Evolutionary conservation across 1,284 basidiomycete genomes (phyloP).

Genomic region (Phlebopus sp.): DNA sequence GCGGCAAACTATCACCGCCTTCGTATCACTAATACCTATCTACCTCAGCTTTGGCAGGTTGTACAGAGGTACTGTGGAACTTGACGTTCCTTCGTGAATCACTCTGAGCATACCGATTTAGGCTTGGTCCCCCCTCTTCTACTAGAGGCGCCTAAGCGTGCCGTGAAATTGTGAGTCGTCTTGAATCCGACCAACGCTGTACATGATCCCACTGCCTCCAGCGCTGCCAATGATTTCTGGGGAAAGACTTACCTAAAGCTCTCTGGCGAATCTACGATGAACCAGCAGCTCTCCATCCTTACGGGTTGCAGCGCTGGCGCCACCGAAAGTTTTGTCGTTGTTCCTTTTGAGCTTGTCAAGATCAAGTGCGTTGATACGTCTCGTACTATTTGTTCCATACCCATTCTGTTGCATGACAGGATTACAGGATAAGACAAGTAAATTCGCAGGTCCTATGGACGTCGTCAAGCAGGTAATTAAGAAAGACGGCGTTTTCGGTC

Average conservation of each 20-base stretch:
- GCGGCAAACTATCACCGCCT: conserved; percentile 9
- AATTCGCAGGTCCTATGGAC: conserved; percentile 87
- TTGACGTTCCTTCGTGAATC: neutral
- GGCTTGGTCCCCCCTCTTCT: conserved; percentile 91
- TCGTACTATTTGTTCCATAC: neutral
- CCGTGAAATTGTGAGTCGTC: conserved; percentile 84
- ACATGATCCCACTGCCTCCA: conserved; percentile 25
- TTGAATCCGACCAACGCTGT: neutral
- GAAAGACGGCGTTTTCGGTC: conserved; percentile 78
- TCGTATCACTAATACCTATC: conserved; percentile 17
- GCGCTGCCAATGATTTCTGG: conserved; percentile 93
- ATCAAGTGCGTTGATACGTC: conserved; percentile 58
- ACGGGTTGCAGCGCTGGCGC: conserved; percentile 95
- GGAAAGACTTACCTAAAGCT: conserved; percentile 68
- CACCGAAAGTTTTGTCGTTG: conserved; percentile 90
- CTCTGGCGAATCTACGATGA: conserved; percentile 82
- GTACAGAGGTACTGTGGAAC: conserved; percentile 68
- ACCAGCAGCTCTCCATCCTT: conserved; percentile 78
- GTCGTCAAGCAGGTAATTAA: conserved; percentile 79
- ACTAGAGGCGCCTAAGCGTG: conserved; percentile 97
- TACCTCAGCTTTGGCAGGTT: conserved; percentile 67
- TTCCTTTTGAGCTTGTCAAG: conserved; percentile 97
- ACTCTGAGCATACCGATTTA: conserved; percentile 22
- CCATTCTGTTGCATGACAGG: conserved; percentile 36
- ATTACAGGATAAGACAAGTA: conserved; percentile 89